phyloP scores from a whole-genome alignment of 306 rosid species.

The Psophocarpus tetragonolobus region DNA sequence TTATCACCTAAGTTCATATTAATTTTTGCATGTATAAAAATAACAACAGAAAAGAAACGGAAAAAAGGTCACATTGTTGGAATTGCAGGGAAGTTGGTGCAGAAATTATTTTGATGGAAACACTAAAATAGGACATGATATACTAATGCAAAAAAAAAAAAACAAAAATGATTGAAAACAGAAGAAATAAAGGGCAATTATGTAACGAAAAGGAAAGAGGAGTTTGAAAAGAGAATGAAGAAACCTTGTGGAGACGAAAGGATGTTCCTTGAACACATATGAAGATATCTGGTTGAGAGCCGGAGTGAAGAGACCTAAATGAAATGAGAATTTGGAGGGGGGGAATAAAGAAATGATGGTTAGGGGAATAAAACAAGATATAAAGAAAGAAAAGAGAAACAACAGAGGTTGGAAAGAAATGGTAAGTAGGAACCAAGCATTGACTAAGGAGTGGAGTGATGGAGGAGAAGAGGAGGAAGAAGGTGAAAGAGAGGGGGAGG shows the following conservation, averaged over 20 bases:
- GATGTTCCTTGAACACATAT: slow-evolving; percentile 68
- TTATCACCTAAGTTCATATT: not conserved
- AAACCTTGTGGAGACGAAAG: slow-evolving; percentile 83
- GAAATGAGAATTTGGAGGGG: not conserved
- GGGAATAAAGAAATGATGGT: not conserved
- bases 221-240: not conserved
- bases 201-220: not conserved
- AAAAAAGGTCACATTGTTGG: not conserved
- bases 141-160: no score
- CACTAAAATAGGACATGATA: not conserved
- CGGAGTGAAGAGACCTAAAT: slow-evolving; percentile 54
- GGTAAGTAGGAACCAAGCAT: slow-evolving; percentile 69
- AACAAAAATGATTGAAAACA: no score
- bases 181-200: no score
- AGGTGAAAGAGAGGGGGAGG: slow-evolving; percentile 64
- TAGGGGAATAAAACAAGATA: no score
- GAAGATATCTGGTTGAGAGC: slow-evolving; percentile 55
- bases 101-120: not conserved
- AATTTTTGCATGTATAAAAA: not conserved
- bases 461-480: slow-evolving; percentile 63
- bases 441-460: slow-evolving; percentile 56
- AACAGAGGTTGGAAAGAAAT: not conserved
- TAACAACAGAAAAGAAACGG: not conserved
- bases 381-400: not conserved
- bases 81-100: not conserved